Base-by-base conservation (phyloP, 1,284 basidiomycete species). In the Rhodotorula sp. region DNA sequence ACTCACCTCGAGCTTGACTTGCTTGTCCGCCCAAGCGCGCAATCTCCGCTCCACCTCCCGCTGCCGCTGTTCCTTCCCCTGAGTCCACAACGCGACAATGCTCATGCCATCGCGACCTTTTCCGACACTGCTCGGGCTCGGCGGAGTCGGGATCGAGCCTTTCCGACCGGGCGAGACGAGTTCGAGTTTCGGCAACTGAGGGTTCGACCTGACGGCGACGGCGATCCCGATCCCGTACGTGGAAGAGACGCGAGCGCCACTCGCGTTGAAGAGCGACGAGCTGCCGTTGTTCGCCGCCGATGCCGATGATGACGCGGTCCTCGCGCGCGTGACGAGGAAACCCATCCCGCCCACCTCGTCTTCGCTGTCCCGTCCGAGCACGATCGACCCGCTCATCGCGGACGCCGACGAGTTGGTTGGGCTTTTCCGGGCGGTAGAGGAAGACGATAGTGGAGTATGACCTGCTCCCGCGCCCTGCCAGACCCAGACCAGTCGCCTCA, bases 71-170 rank as follows among this genome's bases (percentile, higher is more conserved):
- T 74, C 70, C 57, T 74, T 72, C 29, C 75, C 75, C 62, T 71
- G 68, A 26, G 69, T 74, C 75, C 75, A 76, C 20, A 76, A 58
- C 23, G 72, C 75, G 5, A 74, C 75, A 48, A 76, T 65, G n/a
- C 68, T 76, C 75, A 76, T 76, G 8, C 75, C 75, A 20, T 76
- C 75, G 26, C 72, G 20, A 3, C 72, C 75, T 58, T 69, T 70
- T 0, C 70, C 72, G 16, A 74, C 65, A 21, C 70, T 72, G 43
- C 70, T 67, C 51, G 75, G 72, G 47, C 72, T 76, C n/a, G 67
- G 64, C 12, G 72, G 75, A 47, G 69, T 43, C 6, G 43, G 29
- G 16, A 21, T 54, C 14, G 34, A 29, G 54, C n/a, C 43, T 5
- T 29, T 20, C 31, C 52, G 26, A 23, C 62, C 60, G 16, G 65